Evolutionary conservation across 495 filamentous ascomycete genomes (phyloP).

Genomic region (Extremus antarcticus): DNA sequence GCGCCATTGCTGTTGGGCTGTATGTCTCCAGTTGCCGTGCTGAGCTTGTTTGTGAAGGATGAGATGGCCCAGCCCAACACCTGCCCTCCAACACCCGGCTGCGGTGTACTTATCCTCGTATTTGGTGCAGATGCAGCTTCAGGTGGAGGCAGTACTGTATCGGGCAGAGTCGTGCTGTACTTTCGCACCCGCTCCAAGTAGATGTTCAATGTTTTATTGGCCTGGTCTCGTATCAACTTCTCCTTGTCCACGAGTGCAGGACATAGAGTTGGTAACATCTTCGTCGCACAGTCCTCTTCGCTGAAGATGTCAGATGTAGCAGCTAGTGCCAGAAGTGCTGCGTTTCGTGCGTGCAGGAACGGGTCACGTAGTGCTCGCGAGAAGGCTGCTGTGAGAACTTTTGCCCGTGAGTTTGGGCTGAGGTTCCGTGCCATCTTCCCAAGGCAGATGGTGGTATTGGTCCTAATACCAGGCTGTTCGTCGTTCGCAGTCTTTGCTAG

Average conservation of each 20-base stretch:
- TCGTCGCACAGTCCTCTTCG: slow-evolving; percentile 79
- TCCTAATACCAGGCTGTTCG: slow-evolving; percentile 92
- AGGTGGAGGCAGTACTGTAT: slow-evolving; percentile 49
- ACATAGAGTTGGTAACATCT: slow-evolving; percentile 72
- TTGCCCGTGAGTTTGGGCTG: slow-evolving; percentile 58
- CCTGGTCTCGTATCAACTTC: slow-evolving; percentile 84
- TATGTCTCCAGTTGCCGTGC: slow-evolving; percentile 75
- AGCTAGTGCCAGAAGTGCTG: slow-evolving; percentile 70
- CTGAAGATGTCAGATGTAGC: slow-evolving; percentile 78
- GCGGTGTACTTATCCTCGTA: slow-evolving; percentile 66
- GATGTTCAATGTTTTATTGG: slow-evolving; percentile 79
- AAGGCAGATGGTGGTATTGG: slow-evolving; percentile 94
- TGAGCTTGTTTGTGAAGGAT: slow-evolving; percentile 92
- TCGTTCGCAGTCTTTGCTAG: slow-evolving; percentile 95
- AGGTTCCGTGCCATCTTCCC: slow-evolving; percentile 91
- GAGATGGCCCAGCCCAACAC: slow-evolving; percentile 99
- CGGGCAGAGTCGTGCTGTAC: slow-evolving; percentile 64
- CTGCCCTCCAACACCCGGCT: slow-evolving; percentile 39
- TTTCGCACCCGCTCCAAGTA: slow-evolving; percentile 79
- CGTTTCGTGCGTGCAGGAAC: slow-evolving; percentile 85
- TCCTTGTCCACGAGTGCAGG: slow-evolving; percentile 78
- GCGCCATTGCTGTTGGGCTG: slow-evolving; percentile 32
- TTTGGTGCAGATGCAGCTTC: slow-evolving; percentile 30
- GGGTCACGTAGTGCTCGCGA: slow-evolving; percentile 80
- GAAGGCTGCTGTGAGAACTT: slow-evolving; percentile 89